These are phyloP conservation scores for Gastrodia elata DNA, from an alignment of 106 monocot species.

Conservation along the genomic window DNA sequence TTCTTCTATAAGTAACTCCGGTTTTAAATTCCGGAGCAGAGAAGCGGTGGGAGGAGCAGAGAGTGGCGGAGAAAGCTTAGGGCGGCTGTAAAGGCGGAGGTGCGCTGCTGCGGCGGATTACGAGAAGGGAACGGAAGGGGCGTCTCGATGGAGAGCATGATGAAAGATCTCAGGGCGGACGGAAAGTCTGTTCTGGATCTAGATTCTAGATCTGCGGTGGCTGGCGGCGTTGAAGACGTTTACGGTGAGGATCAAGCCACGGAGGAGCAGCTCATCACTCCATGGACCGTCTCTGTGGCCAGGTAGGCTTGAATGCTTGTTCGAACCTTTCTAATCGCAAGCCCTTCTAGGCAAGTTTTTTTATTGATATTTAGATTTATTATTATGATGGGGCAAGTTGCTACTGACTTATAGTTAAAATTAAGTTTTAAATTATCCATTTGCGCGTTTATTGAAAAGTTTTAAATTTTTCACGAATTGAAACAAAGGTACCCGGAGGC, in stretches of 20 bases:
- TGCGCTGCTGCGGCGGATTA: neutral
- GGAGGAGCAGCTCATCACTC: conserved; percentile 86
- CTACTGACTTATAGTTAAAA: no score
- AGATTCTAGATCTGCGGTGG: conserved; percentile 37
- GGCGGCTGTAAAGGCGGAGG: neutral
- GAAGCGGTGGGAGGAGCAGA: neutral
- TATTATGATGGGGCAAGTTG: no score
- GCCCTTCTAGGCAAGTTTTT: no score
- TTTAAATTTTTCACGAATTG: no score
- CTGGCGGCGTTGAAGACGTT: conserved; percentile 62
- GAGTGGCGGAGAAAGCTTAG: neutral
- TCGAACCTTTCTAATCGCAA: no score
- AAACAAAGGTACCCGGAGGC: no score
- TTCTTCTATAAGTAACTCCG: neutral
- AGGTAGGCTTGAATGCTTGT: conserved; percentile 29
- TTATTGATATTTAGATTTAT: no score
- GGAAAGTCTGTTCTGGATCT: conserved; percentile 2
- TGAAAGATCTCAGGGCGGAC: conserved; percentile 7
- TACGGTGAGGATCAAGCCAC: conserved; percentile 86
- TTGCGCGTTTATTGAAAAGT: no score
- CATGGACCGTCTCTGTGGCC: conserved; percentile 80
- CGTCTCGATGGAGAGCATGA: conserved; percentile 12
- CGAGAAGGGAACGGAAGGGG: conserved; percentile 5
- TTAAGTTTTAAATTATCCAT: no score
- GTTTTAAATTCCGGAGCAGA: neutral